Evolutionary conservation across 371 early-diverging fungal species (phyloP).

Genomic region (Apophysomyces ossiformis): DNA sequence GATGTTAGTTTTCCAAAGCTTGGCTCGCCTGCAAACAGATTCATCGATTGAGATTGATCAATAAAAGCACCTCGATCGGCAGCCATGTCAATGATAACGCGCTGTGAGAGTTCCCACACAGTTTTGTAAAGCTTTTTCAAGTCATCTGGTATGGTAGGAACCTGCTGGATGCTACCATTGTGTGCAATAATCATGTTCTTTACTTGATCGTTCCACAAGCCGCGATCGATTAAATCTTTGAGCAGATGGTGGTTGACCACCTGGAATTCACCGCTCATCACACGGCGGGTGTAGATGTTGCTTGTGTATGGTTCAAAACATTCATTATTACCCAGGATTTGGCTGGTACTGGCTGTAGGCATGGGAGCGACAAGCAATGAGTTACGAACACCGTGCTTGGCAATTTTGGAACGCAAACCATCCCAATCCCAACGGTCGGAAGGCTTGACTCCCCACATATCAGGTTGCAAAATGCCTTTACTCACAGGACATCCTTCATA

Average conservation of each 20-base stretch:
- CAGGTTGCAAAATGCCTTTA: slow-evolving; percentile 96
- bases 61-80: slow-evolving; percentile 98
- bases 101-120: slow-evolving; percentile 98
- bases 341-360: slow-evolving; percentile 99
- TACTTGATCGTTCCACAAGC: slow-evolving; percentile 96
- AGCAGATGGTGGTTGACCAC: slow-evolving; percentile 98
- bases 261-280: slow-evolving; percentile 99
- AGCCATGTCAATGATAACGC: slow-evolving; percentile 84
- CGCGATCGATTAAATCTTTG: slow-evolving; percentile 91
- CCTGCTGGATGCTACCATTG: slow-evolving; percentile 91
- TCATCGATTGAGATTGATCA: slow-evolving; percentile 99
- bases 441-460: slow-evolving; percentile 90
- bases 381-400: slow-evolving; percentile 96
- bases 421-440: slow-evolving; percentile 94
- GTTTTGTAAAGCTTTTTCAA: slow-evolving; percentile 98
- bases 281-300: slow-evolving; percentile 99
- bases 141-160: slow-evolving; percentile 85
- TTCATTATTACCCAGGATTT: slow-evolving; percentile 99
- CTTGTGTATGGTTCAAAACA: slow-evolving; percentile 99
- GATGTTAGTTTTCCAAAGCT: slow-evolving; percentile 92
- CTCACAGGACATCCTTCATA: slow-evolving; percentile 93
- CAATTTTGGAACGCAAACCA: slow-evolving; percentile 82
- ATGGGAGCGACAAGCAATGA: slow-evolving; percentile 98
- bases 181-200: slow-evolving; percentile 98
- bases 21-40: slow-evolving; percentile 95